A percentile compares a stretch with the other conserved stretches of the same genome.
These are phyloP conservation scores for Bisporella sp. DNA, from an alignment of 2,329 filamentous ascomycete genomes.

Conservation along the genomic window DNA sequence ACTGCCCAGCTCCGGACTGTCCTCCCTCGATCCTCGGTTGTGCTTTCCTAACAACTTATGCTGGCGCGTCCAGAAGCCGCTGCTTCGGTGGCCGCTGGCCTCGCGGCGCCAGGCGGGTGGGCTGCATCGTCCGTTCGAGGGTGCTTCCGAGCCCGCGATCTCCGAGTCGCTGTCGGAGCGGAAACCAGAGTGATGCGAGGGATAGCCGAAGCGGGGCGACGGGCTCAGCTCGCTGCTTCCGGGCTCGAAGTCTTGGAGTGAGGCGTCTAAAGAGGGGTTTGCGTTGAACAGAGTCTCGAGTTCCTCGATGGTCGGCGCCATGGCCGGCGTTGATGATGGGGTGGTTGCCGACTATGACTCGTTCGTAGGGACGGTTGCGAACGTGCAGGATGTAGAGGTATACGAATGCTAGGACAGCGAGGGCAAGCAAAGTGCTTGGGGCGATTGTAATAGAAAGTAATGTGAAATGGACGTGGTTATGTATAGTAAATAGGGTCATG, in stretches of 20 bases:
- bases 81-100: slow-evolving; percentile 34
- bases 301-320: slow-evolving; percentile 33
- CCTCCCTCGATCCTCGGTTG: slow-evolving; percentile 48
- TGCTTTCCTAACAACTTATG: slow-evolving; percentile 41
- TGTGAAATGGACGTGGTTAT: slow-evolving; percentile 26
- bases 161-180: slow-evolving; percentile 38
- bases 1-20: slow-evolving; percentile 36
- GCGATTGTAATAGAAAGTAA: slow-evolving; percentile 26
- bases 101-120: slow-evolving; percentile 54
- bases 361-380: slow-evolving; percentile 11
- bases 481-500: slow-evolving; percentile 25
- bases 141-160: slow-evolving; percentile 33
- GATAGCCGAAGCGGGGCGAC: slow-evolving; percentile 41
- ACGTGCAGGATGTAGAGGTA: slow-evolving; percentile 25
- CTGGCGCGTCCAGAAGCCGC: slow-evolving; percentile 42
- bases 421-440: slow-evolving; percentile 21
- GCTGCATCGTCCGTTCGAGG: slow-evolving; percentile 48
- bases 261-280: slow-evolving; percentile 52
- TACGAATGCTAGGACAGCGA: slow-evolving; percentile 19
- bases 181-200: slow-evolving; percentile 58
- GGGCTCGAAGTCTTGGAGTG: slow-evolving; percentile 55
- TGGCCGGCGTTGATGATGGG: slow-evolving; percentile 4
- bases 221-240: slow-evolving; percentile 31
- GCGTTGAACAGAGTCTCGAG: slow-evolving; percentile 46
- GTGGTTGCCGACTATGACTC: background rate